phyloP scores from a whole-genome alignment of 148 eudicot genomes.

The Rhododendron mucronatum region DNA sequence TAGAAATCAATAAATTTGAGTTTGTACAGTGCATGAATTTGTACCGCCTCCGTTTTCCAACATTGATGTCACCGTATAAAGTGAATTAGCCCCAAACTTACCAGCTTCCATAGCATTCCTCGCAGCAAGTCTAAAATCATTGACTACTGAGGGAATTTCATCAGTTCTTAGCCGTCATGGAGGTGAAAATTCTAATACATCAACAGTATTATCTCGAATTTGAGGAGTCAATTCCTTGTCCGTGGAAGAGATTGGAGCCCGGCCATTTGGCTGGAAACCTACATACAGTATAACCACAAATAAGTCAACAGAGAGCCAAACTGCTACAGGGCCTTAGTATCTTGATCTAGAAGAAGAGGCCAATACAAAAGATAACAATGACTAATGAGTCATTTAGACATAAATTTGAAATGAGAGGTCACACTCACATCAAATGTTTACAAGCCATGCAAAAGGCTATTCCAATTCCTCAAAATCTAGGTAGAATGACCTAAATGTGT shows the following conservation, averaged over 20 bases:
- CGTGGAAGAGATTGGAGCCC: slow-evolving; percentile 3
- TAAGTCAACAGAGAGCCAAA: neutral
- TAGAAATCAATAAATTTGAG: too few relatives aligned
- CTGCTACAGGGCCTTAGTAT: neutral
- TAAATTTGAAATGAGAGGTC: neutral
- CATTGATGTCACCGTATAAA: neutral
- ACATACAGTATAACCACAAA: neutral
- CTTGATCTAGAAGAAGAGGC: neutral
- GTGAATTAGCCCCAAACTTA: neutral
- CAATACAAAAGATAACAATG: neutral
- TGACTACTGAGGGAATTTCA: neutral
- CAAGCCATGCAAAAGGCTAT: neutral
- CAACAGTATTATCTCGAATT: neutral
- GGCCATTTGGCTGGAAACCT: neutral
- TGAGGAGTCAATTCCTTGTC: slow-evolving; percentile 2
- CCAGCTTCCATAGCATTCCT: slow-evolving; percentile 9
- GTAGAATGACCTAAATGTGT: neutral
- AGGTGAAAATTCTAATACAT: neutral
- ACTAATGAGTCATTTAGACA: neutral
- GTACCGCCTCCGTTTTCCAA: too few relatives aligned
- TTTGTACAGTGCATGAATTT: too few relatives aligned
- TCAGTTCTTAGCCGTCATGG: neutral
- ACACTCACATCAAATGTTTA: neutral
- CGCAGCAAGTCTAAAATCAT: slow-evolving; percentile 2
- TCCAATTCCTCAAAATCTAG: neutral